Base-by-base conservation (phyloP, 2,329 filamentous ascomycete genomes). In the Plenodomus biglobosus region DNA sequence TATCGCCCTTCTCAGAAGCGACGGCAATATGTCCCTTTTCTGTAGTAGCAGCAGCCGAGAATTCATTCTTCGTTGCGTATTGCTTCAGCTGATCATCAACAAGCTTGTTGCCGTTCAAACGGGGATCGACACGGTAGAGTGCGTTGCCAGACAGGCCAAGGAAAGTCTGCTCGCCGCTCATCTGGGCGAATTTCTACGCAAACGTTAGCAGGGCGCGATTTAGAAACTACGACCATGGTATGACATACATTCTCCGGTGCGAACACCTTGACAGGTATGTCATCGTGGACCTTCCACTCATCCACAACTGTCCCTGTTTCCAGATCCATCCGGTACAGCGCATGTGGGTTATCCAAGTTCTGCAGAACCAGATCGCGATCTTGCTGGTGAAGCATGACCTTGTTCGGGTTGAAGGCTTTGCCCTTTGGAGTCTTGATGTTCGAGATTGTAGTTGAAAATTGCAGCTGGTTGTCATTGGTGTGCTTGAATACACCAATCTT, bases 401-500 rank as follows among this genome's bases (percentile, higher is more conserved):
- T 99, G 76, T 90, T 95, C 6, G 94, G 94, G 53, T 87, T 92
- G 77, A 99, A 96, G 0, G 92, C 79, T 44, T 70, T 70, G 62
- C 94, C 94, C 38, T 84, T 83, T 1, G 92, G 90, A 0, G 92
- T 96, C 70, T 91, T 86, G 42, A 99, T 90, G 73, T 95, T 96
- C 52, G 90, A 96, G 64, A 99, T 99, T 57, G 92, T 97, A 51
- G 94, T 99, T 11, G 90, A 90, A 72, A 97, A 99, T 69, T 97
- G 89, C 15, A 99, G 81, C 58, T 92, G 86, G 70, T 97, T 95
- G 75, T 95, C 89, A 0, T 85, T 80, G 0, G 91, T 96, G 68
- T 99, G 94, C 73, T 95, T 97, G 82, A 99, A 99, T 35, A 99
- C 94, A 45, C 94, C 94, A 70, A 99, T 99, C 80, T 97, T 96